Base-by-base conservation (phyloP, 2,329 filamentous ascomycete species). In the Diplodia sapinea region DNA sequence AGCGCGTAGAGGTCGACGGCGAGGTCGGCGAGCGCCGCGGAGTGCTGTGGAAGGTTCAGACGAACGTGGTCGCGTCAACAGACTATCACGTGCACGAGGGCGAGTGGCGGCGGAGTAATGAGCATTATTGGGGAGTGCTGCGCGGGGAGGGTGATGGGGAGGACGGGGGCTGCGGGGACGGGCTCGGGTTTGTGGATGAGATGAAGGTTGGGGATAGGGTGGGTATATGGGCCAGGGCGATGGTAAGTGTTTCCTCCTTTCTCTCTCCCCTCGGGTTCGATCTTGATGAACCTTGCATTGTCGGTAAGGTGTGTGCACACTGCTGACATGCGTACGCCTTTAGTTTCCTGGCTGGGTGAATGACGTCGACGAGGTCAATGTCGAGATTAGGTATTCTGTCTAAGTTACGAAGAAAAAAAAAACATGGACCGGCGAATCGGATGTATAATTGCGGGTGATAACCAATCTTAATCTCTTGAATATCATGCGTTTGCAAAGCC, bases 331-430 rank as follows among this genome's bases (percentile, higher is more conserved):
- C 13, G 26, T 9, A 71, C 49, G 15, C 2, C 1, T 4, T 1
- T n/a, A 76, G 75, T 76, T 71, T 52, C 72, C 71, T 4, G 74
- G 74, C 2, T 78, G 76, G 76, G 66, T 70, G 40, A 76, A 75
- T 38, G 47, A 71, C 3, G 75, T 77, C 4, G 65, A 73, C 1
- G 67, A 64, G 9, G 66, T 75, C 5, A 69, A 66, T 20, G 43
- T 76, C 2, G 73, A 65, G 2, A 68, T 75, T 15, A 63, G 59
- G 59, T 63, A 63, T 38, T 63, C 59, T 50, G 59, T 63, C 47
- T 63, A 29, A 63, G 26, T 26, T 15, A 56, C 17, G 49, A 29
- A 49, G 43, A 26, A 17, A 9, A 47, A 47, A 47, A n/a, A n/a
- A n/a, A 17, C 17, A 12, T 8, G 36, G 36, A 12, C 31, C 36